Evolutionary conservation across 2,329 filamentous ascomycete genomes (phyloP).

Genomic region (Aspergillus jensenii): DNA sequence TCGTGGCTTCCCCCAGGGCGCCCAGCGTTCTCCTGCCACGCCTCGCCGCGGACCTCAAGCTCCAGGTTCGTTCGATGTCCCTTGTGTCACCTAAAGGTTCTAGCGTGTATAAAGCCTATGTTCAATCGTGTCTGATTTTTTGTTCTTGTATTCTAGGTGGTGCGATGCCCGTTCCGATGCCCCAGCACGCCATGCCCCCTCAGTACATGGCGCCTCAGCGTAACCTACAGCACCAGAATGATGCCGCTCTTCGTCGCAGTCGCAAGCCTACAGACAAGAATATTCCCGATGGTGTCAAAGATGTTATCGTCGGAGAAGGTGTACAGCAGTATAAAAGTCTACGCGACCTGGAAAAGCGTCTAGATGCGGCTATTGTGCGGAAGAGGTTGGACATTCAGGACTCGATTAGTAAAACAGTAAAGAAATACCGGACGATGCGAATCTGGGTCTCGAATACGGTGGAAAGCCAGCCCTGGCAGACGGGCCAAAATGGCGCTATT

Average conservation of each 20-base stretch:
- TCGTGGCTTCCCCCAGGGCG: slow-evolving; percentile 40
- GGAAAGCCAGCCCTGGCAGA: slow-evolving; percentile 93
- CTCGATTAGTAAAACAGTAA: slow-evolving; percentile 70
- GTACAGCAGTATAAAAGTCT: slow-evolving; percentile 79
- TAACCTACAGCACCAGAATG: slow-evolving; percentile 37
- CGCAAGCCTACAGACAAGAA: slow-evolving; percentile 93
- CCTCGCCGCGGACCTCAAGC: slow-evolving; percentile 40
- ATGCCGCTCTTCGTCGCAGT: slow-evolving; percentile 70
- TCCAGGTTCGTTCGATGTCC: slow-evolving; percentile 34
- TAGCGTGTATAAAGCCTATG: not conserved
- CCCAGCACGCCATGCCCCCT: slow-evolving; percentile 38
- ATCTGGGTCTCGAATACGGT: slow-evolving; percentile 95
- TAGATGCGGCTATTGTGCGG: slow-evolving; percentile 91
- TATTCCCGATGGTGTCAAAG: slow-evolving; percentile 85
- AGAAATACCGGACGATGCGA: slow-evolving; percentile 80
- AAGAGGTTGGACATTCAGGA: slow-evolving; percentile 92
- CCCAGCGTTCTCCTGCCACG: slow-evolving; percentile 43
- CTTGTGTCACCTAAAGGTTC: not conserved
- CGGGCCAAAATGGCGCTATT: slow-evolving; percentile 74
- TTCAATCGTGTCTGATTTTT: slow-evolving; percentile 6
- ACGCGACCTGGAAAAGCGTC: slow-evolving; percentile 78
- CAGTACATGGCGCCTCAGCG: slow-evolving; percentile 41
- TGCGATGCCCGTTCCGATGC: slow-evolving; percentile 37
- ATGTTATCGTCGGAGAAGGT: slow-evolving; percentile 76
- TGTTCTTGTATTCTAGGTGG: slow-evolving; percentile 18